Conservation (phyloP, 106 monocot genomes). For the Dactylorhiza incarnata region DNA sequence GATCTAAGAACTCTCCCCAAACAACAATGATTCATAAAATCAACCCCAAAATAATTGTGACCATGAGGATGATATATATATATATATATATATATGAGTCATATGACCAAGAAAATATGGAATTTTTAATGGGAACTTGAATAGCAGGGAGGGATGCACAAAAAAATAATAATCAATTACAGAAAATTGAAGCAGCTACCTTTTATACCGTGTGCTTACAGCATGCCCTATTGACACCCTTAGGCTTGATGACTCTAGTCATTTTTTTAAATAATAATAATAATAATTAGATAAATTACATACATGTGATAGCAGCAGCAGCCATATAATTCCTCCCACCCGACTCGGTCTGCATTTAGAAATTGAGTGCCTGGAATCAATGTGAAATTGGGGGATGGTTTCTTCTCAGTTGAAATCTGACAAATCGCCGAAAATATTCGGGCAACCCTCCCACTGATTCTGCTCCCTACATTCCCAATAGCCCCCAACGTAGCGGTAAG, state of each 20-base stretch:
- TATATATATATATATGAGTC: no score
- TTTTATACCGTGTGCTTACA: neutral
- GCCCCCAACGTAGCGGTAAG: constrained; percentile 50
- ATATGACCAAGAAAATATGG: no score
- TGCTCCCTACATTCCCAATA: constrained; percentile 77
- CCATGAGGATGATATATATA: no score
- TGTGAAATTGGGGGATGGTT: neutral
- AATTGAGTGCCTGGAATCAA: neutral
- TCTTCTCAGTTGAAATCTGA: neutral
- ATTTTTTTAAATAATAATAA: neutral
- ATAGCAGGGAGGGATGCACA: neutral
- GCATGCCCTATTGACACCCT: neutral
- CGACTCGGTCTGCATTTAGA: neutral
- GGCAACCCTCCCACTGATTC: constrained; percentile 52
- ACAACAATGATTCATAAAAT: no score
- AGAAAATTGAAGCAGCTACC: constrained; percentile 1
- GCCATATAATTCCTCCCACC: neutral
- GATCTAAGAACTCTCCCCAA: no score
- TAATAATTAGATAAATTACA: constrained; percentile 1
- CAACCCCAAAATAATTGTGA: no score
- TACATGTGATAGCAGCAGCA: neutral
- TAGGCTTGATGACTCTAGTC: neutral
- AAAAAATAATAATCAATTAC: neutral
- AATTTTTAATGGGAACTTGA: neutral
- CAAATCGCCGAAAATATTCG: constrained; percentile 52